Evolutionary conservation across 306 rosid species (phyloP).

Genomic region (Aeschynomene evenia): DNA sequence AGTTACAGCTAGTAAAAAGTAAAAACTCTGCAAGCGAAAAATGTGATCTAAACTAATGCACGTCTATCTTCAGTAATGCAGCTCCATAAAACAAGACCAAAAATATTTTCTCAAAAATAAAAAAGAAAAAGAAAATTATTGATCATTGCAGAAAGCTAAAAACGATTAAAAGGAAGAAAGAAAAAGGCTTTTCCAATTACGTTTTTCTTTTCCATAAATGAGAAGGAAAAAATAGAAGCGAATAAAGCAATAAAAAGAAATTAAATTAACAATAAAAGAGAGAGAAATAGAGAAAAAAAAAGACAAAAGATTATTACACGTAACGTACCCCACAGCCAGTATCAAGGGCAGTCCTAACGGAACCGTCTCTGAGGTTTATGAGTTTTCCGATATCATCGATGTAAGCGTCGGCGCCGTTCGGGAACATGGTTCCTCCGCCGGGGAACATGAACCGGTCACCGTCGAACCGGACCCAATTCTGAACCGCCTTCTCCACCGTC

Average conservation of each 20-base stretch:
- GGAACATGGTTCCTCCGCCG: conserved; percentile 93
- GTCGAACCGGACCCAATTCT: conserved; percentile 75
- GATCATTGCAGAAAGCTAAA: not conserved
- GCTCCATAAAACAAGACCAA: not conserved
- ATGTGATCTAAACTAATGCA: not conserved
- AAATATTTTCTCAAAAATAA: too few species aligned
- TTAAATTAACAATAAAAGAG: not conserved
- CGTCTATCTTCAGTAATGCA: not conserved
- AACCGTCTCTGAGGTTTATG: conserved; percentile 63
- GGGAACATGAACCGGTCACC: conserved; percentile 69
- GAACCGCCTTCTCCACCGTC: conserved; percentile 91
- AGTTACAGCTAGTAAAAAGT: not conserved
- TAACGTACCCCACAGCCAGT: conserved; percentile 86
- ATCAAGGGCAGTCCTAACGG: conserved; percentile 81
- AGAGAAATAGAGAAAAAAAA: not conserved
- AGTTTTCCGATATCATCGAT: conserved; percentile 68
- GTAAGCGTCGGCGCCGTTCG: conserved; percentile 74
- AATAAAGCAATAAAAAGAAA: too few species aligned
- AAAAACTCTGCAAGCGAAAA: not conserved
- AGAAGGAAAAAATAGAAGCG: not conserved
- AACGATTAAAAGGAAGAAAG: not conserved
- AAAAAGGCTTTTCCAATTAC: not conserved
- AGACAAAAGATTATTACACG: not conserved
- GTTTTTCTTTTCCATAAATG: not conserved
- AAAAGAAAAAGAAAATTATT: too few species aligned